These are phyloP conservation scores for Orbilia blumenaviensis DNA, from an alignment of 2,329 filamentous ascomycete species.

Conservation along the genomic window DNA sequence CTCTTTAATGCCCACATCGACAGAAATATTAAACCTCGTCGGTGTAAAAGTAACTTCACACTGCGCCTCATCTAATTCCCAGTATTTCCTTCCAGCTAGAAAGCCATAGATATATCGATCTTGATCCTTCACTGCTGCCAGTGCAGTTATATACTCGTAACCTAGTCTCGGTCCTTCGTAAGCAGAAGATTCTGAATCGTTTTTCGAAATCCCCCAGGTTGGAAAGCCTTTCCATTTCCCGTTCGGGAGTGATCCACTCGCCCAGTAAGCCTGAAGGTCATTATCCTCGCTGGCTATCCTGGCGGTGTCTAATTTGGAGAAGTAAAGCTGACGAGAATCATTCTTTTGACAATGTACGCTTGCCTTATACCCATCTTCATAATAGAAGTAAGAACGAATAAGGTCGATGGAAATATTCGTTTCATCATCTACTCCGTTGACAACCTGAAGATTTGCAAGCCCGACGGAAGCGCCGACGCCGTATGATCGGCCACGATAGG, in stretches of 20 bases:
- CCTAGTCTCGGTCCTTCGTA: too few relatives aligned
- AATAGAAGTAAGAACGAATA: not conserved
- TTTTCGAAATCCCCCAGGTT: not conserved
- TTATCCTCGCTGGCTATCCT: not conserved
- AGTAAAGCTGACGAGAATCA: not conserved
- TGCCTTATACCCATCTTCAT: not conserved
- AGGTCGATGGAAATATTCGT: not conserved
- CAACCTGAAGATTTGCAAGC: not conserved
- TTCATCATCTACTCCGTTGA: not conserved
- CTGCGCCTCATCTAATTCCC: not conserved
- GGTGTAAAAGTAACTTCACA: not conserved
- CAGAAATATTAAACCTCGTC: not conserved
- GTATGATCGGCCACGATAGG: not conserved
- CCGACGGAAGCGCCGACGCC: not conserved
- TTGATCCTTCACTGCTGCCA: not conserved
- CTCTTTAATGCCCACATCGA: not conserved
- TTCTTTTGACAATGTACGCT: not conserved
- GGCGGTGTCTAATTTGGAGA: not conserved
- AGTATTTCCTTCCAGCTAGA: not conserved
- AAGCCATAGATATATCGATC: not conserved
- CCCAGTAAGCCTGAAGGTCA: not conserved
- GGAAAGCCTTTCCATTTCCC: not conserved
- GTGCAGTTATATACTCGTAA: not conserved
- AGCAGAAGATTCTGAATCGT: too few relatives aligned
- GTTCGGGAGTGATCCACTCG: not conserved